Base-by-base conservation (phyloP, 164 flowering plant species). In the Hamamelis virginiana region DNA sequence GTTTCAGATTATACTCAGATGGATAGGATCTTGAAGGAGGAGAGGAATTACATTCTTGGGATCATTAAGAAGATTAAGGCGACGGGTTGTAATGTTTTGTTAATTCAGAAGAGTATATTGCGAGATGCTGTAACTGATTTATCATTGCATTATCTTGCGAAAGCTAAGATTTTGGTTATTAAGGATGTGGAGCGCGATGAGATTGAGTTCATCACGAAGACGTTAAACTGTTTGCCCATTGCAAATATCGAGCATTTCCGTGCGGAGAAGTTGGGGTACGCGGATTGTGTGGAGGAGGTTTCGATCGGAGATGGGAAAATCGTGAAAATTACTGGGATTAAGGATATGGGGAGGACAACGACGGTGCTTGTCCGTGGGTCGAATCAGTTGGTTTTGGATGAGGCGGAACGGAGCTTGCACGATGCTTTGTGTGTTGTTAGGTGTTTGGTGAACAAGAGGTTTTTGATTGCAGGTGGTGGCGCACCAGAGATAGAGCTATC, bases 401-500 rank as follows among this genome's bases (percentile, higher is more conserved):
- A 94, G 84, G 98, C 98, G 2, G 98, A 94, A 66, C 69, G 98
- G 82, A 94, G 98, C 66, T 80, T 94, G 86, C 98, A 94, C 38
- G 98, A 94, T 83, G 97, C 98, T 0, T 72, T 94, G 67, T 91
- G 97, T 71, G 97, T 94, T 48, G 90, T 94, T 15, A 81, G 98
- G 79, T 91, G 98, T 64, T 78, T 91, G 86, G 97, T 94, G 77
- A 90, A 67, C 78, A 91, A 94, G 80, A 79, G 77, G 79, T 91
- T 90, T 72, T 52, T 94, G 83, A 92, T 92, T 81, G 98, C 98
- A 1, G 98, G 98, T 61, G 98, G 98, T 62, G 98, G 97, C 14
- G 98, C 98, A 0, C 97, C 98, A 1, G 97, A 94, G 85, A 89
- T 94, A 64, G 98, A 94, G 84, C 78, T 94, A 47, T 92, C 97